phyloP scores from a whole-genome alignment of 305 asterid species.

The Galium porrigens region DNA sequence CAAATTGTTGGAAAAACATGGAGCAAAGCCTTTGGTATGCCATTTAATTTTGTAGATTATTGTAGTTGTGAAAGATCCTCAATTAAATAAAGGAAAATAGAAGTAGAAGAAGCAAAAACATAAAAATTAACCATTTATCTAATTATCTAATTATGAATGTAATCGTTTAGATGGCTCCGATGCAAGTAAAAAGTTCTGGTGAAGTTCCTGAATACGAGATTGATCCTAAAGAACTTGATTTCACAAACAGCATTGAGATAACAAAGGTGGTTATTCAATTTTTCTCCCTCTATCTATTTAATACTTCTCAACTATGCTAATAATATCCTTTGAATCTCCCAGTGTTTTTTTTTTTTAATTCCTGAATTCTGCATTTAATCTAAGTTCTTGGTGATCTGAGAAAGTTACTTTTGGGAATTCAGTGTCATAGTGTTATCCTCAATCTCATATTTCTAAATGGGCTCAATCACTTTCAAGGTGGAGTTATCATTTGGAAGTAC shows the following conservation, averaged over 20 bases:
- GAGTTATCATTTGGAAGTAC: background rate
- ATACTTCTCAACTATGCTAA: background rate
- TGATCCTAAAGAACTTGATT: slow-evolving; percentile 61
- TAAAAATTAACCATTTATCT: background rate
- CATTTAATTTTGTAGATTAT: background rate
- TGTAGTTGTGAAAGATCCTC: background rate
- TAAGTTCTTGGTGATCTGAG: background rate
- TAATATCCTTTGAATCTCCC: background rate
- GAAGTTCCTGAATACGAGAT: slow-evolving; percentile 91
- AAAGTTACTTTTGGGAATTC: background rate
- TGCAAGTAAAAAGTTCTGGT: slow-evolving; percentile 58
- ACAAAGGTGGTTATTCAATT: slow-evolving; percentile 39
- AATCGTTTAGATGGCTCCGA: slow-evolving; percentile 53
- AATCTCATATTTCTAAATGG: slow-evolving; percentile 1
- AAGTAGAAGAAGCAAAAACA: background rate
- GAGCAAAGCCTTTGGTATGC: slow-evolving; percentile 54
- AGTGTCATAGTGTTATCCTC: background rate
- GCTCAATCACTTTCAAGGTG: background rate
- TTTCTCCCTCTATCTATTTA: background rate
- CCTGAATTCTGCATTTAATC: background rate
- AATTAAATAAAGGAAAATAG: background rate
- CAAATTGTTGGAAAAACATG: slow-evolving; percentile 60
- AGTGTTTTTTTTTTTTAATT: background rate
- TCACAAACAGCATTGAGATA: slow-evolving; percentile 48
- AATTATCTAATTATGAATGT: slow-evolving; percentile 9